Evolutionary conservation across 768 basidiomycete species (phyloP).

Genomic region (Mrakia frigida): DNA sequence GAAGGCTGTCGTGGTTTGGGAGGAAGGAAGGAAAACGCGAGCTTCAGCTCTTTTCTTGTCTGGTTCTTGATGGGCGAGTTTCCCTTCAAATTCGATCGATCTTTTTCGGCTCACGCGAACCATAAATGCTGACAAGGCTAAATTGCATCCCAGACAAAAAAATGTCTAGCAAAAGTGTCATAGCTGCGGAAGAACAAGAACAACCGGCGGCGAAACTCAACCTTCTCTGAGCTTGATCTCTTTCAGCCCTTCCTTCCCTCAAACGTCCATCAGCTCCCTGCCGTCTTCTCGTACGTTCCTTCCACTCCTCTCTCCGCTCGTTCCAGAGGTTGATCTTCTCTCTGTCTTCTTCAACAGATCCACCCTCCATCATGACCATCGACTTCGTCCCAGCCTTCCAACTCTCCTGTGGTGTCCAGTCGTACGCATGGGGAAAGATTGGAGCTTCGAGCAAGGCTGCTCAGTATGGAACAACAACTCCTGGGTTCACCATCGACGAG

Average conservation of each 20-base stretch:
- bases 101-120: no score
- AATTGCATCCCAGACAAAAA: no score
- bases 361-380: background rate
- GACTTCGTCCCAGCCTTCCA: slow-evolving; percentile 21
- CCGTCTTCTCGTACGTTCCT: background rate
- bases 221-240: background rate
- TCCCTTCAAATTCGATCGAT: background rate
- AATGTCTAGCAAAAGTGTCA: no score
- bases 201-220: background rate
- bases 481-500: slow-evolving; percentile 65
- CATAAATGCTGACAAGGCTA: no score
- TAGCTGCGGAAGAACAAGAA: no score
- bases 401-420: slow-evolving; percentile 32
- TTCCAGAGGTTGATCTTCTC: background rate
- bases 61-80: background rate
- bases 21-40: background rate
- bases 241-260: background rate
- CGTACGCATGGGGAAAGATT: slow-evolving; percentile 33
- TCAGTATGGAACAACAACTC: slow-evolving; percentile 64
- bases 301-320: background rate
- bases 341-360: background rate
- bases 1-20: background rate
- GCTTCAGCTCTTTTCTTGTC: background rate
- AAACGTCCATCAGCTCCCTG: background rate
- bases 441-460: slow-evolving; percentile 67